These are phyloP conservation scores for Oryza longistaminata DNA, from an alignment of 176 grass and related monocot species.

Conservation along the genomic window DNA sequence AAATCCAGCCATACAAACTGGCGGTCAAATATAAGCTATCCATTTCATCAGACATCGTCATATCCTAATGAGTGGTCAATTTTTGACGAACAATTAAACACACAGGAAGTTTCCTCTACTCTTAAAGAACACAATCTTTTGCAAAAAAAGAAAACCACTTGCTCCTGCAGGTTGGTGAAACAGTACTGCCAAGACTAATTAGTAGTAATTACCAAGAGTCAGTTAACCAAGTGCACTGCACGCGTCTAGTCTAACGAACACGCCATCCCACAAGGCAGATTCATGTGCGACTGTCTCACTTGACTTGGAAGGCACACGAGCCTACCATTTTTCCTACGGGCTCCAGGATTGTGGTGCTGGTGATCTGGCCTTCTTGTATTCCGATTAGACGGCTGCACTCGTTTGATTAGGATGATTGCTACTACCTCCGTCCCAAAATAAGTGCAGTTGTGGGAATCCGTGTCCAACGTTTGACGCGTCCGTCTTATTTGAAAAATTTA, in stretches of 20 bases:
- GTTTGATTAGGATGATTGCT: not conserved
- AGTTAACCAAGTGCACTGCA: not conserved
- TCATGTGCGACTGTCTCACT: not conserved
- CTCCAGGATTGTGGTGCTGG: not conserved
- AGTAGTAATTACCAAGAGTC: not conserved
- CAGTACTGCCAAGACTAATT: not conserved
- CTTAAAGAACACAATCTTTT: not conserved
- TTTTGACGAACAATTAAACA: not conserved
- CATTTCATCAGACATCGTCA: not conserved
- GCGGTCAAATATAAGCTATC: slow-evolving; percentile 23
- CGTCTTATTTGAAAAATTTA: too few species aligned
- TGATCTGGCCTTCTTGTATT: not conserved
- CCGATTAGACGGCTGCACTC: not conserved
- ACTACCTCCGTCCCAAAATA: too few species aligned
- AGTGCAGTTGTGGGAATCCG: too few species aligned
- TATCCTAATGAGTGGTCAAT: not conserved
- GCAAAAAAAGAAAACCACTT: not conserved
- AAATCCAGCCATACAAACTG: slow-evolving; percentile 11
- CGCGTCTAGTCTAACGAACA: not conserved
- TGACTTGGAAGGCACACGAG: not conserved
- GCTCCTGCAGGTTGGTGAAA: not conserved
- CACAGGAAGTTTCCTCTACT: not conserved
- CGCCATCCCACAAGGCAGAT: not conserved
- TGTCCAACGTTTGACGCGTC: too few species aligned
- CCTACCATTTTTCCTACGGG: not conserved